Evolutionary conservation across 768 basidiomycete species (phyloP).

Genomic region (Mycena rosella): DNA sequence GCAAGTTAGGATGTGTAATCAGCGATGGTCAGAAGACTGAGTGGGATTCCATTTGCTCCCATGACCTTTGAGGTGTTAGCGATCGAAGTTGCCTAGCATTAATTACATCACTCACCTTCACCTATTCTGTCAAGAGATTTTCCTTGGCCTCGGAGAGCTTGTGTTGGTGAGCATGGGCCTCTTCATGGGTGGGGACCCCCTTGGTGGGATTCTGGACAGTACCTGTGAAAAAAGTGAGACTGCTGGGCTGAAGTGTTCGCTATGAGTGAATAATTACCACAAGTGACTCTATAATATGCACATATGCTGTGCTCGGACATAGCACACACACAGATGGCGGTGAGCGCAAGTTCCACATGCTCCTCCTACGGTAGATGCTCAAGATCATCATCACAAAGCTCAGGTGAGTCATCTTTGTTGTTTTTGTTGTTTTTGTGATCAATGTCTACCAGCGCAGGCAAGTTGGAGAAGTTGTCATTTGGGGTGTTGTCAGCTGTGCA

Average conservation of each 20-base stretch:
- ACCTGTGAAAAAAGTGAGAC: background rate
- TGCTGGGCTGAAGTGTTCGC: too few species aligned
- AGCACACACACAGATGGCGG: background rate
- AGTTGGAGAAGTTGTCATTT: background rate
- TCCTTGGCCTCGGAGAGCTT: too few species aligned
- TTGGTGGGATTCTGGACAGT: slow-evolving; percentile 8
- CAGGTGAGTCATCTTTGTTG: too few species aligned
- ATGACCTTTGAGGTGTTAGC: slow-evolving; percentile 9
- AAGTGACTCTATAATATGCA: slow-evolving; percentile 4
- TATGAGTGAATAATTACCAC: background rate
- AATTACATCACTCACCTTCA: slow-evolving; percentile 3
- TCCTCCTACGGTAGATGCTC: slow-evolving; percentile 9
- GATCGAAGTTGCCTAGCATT: background rate
- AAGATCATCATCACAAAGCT: background rate
- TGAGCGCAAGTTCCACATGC: slow-evolving; percentile 5
- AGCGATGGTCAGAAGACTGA: background rate
- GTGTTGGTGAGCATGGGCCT: background rate
- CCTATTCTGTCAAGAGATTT: slow-evolving; percentile 9
- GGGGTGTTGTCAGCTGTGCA: background rate
- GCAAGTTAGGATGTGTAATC: slow-evolving; percentile 9
- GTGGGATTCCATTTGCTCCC: slow-evolving; percentile 7
- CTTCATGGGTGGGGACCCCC: slow-evolving; percentile 2
- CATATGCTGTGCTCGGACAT: background rate
- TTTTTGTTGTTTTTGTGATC: too few species aligned
- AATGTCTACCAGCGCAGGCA: too few species aligned